Base-by-base conservation (phyloP, 2,329 filamentous ascomycete species). In the Exserohilum turcica region DNA sequence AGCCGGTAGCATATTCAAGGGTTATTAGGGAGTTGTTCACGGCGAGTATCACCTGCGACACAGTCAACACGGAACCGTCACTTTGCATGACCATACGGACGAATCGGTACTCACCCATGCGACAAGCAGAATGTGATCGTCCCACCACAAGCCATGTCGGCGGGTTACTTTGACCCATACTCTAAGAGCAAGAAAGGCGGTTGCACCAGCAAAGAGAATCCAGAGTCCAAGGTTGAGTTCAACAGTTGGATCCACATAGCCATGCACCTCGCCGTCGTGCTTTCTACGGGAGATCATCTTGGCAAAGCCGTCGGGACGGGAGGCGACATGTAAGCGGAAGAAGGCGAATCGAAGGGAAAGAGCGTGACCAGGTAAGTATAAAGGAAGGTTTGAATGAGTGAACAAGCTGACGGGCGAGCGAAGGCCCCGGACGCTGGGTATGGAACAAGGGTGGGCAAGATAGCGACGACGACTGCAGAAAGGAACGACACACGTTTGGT, bases 1-100 rank as follows among this genome's bases (percentile, higher is more conserved):
- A 82, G 44, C 79, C 80, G 6, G 76, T 81, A 6, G 76, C 78
- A 50, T 78, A 82, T 52, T 82, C 70, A 42, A 77, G 57, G 1
- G 77, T 64, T 48, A 82, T 82, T 13, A 82, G 60, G 42, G 65
- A 75, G 54, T 82, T 75, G 63, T 78, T 81, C 28, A 52, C 46
- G n/a, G 79, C 65, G 15, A 79, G 67, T 3, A 81, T 62, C 6
- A 72, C 31, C 80, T 80, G 21, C 3, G 2, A n/a, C 8, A 13
- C 12, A 7, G 21, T 66, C 36, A 63, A 55, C 40, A 16, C 33
- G 33, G 9, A 16, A 29, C 42, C 12, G 29, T 40, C 8, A 43
- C 33, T 44, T 21, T 44, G 21, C 16, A 12, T 15, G 16, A n/a
- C 31, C 7, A 8, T 19, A 32, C 10, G 27, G 19, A 33, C 27